phyloP scores from a whole-genome alignment of 306 rosid genomes.

The Argentina anserina region DNA sequence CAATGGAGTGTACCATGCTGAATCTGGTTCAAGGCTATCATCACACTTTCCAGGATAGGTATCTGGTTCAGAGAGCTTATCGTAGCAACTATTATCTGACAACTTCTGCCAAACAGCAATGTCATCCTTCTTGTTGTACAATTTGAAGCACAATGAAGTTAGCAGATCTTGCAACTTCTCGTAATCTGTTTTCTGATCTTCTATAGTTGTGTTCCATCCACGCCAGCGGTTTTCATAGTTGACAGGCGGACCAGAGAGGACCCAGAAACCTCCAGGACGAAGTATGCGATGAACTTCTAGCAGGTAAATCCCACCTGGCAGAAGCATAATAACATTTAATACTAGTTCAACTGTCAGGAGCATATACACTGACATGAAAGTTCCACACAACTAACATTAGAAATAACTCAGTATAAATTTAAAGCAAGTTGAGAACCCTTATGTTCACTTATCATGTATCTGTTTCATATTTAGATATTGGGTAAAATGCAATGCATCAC shows the following conservation, averaged over 20 bases:
- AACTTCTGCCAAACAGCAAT: slow-evolving; percentile 93
- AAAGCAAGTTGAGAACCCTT: neutral
- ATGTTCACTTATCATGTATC: neutral
- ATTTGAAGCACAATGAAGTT: slow-evolving; percentile 77
- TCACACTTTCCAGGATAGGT: slow-evolving; percentile 84
- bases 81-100: slow-evolving; percentile 59
- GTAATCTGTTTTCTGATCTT: slow-evolving; percentile 81
- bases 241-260: slow-evolving; percentile 94
- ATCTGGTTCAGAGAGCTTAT: slow-evolving; percentile 49
- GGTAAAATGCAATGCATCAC: neutral
- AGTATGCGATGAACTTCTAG: slow-evolving; percentile 84
- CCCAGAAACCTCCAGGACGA: slow-evolving; percentile 98
- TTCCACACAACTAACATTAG: neutral
- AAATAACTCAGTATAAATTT: neutral
- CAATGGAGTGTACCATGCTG: slow-evolving; percentile 97
- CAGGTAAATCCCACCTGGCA: slow-evolving; percentile 87
- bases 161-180: slow-evolving; percentile 73
- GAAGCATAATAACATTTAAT: slow-evolving; percentile 4
- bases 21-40: slow-evolving; percentile 82
- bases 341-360: no score
- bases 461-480: neutral
- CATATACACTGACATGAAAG: neutral
- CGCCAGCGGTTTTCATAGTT: slow-evolving; percentile 83
- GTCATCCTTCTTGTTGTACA: slow-evolving; percentile 86
- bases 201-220: slow-evolving; percentile 92